These are phyloP conservation scores for Dactylellina cionopaga DNA, from an alignment of 2,329 filamentous ascomycete species.

Conservation along the genomic window DNA sequence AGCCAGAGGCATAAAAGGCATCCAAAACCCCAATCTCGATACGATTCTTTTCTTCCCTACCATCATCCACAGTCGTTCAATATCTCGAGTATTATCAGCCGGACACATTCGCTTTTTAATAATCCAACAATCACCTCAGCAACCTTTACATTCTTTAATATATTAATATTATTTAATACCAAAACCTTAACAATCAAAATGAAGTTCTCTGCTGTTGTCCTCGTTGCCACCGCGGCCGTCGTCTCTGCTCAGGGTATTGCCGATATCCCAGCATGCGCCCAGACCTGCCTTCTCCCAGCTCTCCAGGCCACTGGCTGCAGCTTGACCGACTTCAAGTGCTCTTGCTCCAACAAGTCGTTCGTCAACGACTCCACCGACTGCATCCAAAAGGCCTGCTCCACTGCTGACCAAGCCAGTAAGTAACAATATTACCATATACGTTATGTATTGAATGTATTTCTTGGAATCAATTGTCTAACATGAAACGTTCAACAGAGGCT, in stretches of 20 bases:
- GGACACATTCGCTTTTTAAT: slow-evolving; percentile 52
- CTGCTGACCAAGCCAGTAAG: slow-evolving; percentile 52
- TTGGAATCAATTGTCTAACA: slow-evolving; percentile 38
- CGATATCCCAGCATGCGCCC: slow-evolving; percentile 54
- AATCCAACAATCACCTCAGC: slow-evolving; percentile 46
- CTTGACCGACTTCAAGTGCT: slow-evolving; percentile 54
- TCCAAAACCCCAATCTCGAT: slow-evolving; percentile 22
- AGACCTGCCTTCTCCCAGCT: slow-evolving; percentile 47
- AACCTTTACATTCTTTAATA: slow-evolving; percentile 50
- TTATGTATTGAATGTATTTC: background rate
- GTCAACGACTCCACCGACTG: slow-evolving; percentile 46
- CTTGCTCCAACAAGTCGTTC: slow-evolving; percentile 53
- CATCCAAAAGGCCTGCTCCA: slow-evolving; percentile 38
- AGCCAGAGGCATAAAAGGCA: slow-evolving; percentile 43
- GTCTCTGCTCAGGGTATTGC: slow-evolving; percentile 53
- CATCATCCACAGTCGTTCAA: slow-evolving; percentile 51
- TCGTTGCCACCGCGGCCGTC: slow-evolving; percentile 53
- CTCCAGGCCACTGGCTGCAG: slow-evolving; percentile 50
- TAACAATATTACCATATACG: background rate
- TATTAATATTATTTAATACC: slow-evolving; percentile 33
- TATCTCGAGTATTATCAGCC: slow-evolving; percentile 43
- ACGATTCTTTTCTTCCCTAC: slow-evolving; percentile 17
- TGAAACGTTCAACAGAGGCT: slow-evolving; percentile 47
- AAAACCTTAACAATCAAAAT: slow-evolving; percentile 53
- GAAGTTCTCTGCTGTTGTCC: slow-evolving; percentile 54